phyloP scores from a whole-genome alignment of 257 asterid genomes.

The Cinchona pubescens region DNA sequence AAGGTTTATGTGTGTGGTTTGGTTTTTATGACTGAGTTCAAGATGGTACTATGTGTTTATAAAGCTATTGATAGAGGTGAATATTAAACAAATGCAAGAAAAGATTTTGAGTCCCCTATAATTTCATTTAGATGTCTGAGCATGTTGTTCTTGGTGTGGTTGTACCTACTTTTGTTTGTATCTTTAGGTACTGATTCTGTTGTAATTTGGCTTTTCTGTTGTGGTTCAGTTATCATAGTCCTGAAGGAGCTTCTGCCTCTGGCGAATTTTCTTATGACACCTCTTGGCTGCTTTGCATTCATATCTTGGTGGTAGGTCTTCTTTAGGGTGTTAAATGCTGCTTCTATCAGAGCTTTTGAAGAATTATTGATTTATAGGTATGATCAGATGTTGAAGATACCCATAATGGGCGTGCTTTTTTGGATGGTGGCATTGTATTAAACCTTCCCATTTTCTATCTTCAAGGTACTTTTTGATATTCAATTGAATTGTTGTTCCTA shows the following conservation, averaged over 20 bases:
- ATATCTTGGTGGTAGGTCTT: conserved; percentile 75
- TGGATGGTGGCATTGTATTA: conserved; percentile 84
- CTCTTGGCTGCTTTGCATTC: conserved; percentile 84
- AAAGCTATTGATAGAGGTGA: neutral
- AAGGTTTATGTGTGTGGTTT: neutral
- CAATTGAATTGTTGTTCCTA: neutral
- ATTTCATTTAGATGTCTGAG: neutral
- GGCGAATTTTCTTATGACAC: conserved; percentile 64
- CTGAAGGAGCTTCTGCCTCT: conserved; percentile 63
- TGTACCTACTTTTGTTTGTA: neutral
- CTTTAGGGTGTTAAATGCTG: neutral
- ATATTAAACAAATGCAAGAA: neutral
- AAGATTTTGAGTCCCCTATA: neutral
- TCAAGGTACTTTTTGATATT: conserved; percentile 49
- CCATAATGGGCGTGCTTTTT: conserved; percentile 65
- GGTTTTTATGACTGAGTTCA: no score
- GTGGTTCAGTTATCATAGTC: conserved; percentile 35
- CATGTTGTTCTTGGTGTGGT: neutral
- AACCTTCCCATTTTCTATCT: conserved; percentile 71
- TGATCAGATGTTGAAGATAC: conserved; percentile 82
- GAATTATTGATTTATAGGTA: conserved; percentile 18
- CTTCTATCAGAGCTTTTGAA: conserved; percentile 18
- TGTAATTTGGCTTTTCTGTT: conserved; percentile 15
- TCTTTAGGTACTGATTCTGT: conserved; percentile 1
- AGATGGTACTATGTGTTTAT: neutral